Percentiles rank a stretch among this genome's conserved stretches.
Conservation (phyloP, 2,329 filamentous ascomycete genomes). For the Fusarium sulawesiense region DNA sequence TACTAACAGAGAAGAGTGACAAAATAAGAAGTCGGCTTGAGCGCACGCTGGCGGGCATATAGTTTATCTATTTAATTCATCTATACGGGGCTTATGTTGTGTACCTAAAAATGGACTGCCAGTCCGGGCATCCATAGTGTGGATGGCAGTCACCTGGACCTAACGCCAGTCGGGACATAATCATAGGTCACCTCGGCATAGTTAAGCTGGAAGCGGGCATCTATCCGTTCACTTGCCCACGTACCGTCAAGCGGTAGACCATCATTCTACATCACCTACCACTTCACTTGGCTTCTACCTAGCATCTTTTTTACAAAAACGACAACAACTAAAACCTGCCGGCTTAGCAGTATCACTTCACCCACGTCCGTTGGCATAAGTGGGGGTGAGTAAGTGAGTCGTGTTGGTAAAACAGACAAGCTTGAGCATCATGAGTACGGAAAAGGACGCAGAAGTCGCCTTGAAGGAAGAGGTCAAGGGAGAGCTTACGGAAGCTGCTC, state of each 20-base stretch:
- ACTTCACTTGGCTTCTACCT: constrained; percentile 1
- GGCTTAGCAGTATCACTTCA: constrained; percentile 1
- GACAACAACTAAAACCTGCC: not conserved
- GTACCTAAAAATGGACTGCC: not conserved
- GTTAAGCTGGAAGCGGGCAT: constrained; percentile 16
- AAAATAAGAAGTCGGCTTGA: not conserved
- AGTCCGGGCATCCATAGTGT: not conserved
- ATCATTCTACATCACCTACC: constrained; percentile 13
- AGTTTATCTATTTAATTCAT: not conserved
- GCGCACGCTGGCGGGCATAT: too few relatives aligned
- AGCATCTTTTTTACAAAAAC: not conserved
- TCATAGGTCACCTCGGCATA: constrained; percentile 35
- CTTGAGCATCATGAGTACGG: constrained; percentile 35
- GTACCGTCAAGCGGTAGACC: constrained; percentile 8
- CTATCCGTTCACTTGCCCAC: constrained; percentile 8
- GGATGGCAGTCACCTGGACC: not conserved
- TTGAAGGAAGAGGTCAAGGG: constrained; percentile 42
- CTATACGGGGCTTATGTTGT: not conserved
- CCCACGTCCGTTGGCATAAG: constrained; percentile 20
- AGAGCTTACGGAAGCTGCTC: constrained; percentile 18
- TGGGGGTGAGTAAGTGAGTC: constrained; percentile 30
- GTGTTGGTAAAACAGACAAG: constrained; percentile 8
- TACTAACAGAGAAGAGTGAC: not conserved
- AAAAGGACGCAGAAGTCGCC: constrained; percentile 41
- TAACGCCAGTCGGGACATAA: constrained; percentile 16